These are phyloP conservation scores for Fusarium sp. DNA, from an alignment of 2,329 filamentous ascomycete species.

Conservation along the genomic window DNA sequence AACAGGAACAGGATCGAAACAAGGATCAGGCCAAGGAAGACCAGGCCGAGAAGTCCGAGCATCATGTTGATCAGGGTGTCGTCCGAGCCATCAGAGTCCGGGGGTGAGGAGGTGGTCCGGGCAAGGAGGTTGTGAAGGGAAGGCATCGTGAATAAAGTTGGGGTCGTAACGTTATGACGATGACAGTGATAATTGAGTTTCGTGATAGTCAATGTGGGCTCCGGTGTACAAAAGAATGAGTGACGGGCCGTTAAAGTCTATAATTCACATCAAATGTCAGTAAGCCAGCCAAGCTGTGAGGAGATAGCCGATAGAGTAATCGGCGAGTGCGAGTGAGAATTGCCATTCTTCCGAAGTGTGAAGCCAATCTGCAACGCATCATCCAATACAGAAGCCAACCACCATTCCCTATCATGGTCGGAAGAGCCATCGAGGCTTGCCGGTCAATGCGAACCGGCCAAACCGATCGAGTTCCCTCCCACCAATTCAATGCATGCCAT, in stretches of 20 bases:
- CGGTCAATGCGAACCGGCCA: conserved; percentile 16
- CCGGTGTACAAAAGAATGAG: conserved; percentile 38
- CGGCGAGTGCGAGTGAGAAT: conserved; percentile 18
- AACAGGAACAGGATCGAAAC: conserved; percentile 78
- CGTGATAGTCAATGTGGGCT: conserved; percentile 33
- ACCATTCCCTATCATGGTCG: conserved; percentile 39
- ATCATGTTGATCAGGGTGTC: conserved; percentile 80
- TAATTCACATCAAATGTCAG: conserved; percentile 38
- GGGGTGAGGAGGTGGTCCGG: conserved; percentile 42
- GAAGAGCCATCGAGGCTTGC: conserved; percentile 17
- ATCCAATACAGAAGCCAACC: conserved; percentile 35
- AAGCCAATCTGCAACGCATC: conserved; percentile 30
- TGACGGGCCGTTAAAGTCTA: conserved; percentile 32
- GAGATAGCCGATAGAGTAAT: conserved; percentile 6
- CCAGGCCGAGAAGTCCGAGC: conserved; percentile 81
- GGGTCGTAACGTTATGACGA: conserved; percentile 17
- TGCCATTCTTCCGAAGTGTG: conserved; percentile 3
- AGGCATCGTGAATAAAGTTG: conserved; percentile 42
- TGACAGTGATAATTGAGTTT: conserved; percentile 29
- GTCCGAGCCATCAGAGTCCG: conserved; percentile 57
- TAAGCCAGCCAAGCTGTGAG: conserved; percentile 12
- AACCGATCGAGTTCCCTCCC: conserved; percentile 29
- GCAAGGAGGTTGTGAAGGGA: conserved; percentile 40
- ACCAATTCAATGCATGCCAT: conserved; percentile 41
- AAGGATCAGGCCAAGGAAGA: conserved; percentile 78